Conservation (phyloP, 129 eudicot genomes). For the Flaveria sonorensis region DNA sequence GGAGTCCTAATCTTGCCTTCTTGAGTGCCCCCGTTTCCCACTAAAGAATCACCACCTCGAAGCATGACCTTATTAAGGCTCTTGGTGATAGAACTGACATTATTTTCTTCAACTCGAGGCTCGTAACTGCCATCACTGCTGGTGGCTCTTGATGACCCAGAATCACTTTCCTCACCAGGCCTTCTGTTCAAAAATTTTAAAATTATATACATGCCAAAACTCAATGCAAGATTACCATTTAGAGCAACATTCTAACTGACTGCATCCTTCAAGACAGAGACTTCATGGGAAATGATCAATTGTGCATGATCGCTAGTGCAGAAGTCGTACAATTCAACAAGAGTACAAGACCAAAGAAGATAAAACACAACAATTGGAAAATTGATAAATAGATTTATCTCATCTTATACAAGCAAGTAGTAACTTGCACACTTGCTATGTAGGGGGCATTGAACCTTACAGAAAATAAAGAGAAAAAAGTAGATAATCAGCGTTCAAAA, state of each 20-base stretch:
- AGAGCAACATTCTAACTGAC: background rate
- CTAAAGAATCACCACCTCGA: conserved; percentile 26
- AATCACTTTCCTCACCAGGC: conserved; percentile 85
- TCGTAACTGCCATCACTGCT: conserved; percentile 78
- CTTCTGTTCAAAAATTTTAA: conserved; percentile 43
- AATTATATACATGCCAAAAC: background rate
- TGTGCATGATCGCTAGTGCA: background rate
- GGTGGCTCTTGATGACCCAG: conserved; percentile 70
- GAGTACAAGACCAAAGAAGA: background rate
- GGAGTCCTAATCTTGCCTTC: conserved; percentile 68
- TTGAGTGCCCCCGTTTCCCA: conserved; percentile 41
- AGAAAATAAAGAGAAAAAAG: no score
- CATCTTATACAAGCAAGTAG: background rate
- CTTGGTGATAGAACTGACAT: conserved; percentile 32
- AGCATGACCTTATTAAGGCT: conserved; percentile 39
- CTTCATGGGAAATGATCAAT: background rate
- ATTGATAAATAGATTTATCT: background rate
- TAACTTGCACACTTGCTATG: background rate
- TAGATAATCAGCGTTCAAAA: no score
- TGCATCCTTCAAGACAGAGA: background rate
- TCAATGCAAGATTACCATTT: background rate
- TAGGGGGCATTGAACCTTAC: background rate
- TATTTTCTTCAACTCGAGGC: conserved; percentile 41
- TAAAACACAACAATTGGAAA: background rate
- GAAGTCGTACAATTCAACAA: background rate